These are phyloP conservation scores for Lactifluus piperatus DNA, from an alignment of 768 basidiomycete species.

Conservation along the genomic window DNA sequence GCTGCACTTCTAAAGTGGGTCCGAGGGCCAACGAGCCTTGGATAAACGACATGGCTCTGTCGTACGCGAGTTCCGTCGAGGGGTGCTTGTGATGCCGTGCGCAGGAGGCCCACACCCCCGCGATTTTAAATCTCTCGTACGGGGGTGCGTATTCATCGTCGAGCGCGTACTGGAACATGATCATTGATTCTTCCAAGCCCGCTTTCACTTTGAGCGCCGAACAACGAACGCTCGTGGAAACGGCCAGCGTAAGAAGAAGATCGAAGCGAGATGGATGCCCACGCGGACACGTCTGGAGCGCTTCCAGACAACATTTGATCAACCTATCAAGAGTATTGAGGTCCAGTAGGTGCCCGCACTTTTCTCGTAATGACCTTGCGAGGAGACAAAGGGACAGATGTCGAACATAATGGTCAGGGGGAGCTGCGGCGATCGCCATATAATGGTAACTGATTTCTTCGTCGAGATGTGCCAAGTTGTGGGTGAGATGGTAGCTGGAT, in stretches of 20 bases:
- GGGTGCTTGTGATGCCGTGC: neutral
- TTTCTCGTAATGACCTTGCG: neutral
- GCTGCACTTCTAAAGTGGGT: conserved; percentile 1
- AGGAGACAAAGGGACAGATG: conserved; percentile 1
- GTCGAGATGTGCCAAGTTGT: neutral
- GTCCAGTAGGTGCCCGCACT: neutral
- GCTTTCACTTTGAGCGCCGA: neutral
- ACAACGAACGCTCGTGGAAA: neutral
- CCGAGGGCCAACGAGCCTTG: neutral
- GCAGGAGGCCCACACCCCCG: neutral
- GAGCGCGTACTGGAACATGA: neutral
- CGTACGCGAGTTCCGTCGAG: neutral
- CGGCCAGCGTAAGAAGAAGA: neutral
- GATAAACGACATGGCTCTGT: neutral
- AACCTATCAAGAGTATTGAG: neutral
- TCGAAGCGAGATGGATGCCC: conserved; percentile 11
- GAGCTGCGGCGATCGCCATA: conserved; percentile 2
- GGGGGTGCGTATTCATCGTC: neutral
- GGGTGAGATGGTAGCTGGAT: neutral
- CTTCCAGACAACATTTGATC: neutral
- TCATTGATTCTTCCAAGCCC: conserved; percentile 5
- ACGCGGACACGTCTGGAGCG: neutral
- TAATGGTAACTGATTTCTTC: neutral
- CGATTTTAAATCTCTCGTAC: neutral
- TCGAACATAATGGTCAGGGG: neutral